Conservation (phyloP, 2,329 filamentous ascomycete species). For the Fusarium hainanense region DNA sequence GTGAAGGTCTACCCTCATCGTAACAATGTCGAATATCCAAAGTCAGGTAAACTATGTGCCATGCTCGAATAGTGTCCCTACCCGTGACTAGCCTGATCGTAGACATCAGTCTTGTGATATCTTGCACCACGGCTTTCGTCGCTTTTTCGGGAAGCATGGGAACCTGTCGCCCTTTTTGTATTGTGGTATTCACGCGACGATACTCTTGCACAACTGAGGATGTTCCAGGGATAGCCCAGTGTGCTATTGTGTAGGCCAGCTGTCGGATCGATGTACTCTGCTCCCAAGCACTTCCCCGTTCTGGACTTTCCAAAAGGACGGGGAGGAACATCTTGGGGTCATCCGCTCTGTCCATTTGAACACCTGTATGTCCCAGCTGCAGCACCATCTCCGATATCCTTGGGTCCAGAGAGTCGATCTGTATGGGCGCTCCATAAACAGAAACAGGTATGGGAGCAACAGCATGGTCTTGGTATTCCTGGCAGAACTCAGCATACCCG, state of each 20-base stretch:
- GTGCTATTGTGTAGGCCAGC: conserved; percentile 65
- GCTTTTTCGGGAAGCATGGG: conserved; percentile 21
- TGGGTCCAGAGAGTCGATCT: conserved; percentile 50
- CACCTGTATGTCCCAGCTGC: conserved; percentile 40
- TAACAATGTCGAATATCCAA: conserved; percentile 48
- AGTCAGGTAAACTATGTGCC: conserved; percentile 45
- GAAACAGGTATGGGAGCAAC: conserved; percentile 31
- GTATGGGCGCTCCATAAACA: conserved; percentile 8
- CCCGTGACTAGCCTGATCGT: conserved; percentile 6
- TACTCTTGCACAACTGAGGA: conserved; percentile 50
- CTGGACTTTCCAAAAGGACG: conserved; percentile 67
- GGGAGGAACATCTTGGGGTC: conserved; percentile 69
- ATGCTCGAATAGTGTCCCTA: conserved; percentile 20
- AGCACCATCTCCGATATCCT: conserved; percentile 54
- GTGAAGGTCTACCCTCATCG: conserved; percentile 45
- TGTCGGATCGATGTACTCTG: conserved; percentile 61
- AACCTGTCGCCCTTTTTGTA: conserved; percentile 47
- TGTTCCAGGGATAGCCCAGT: conserved; percentile 29
- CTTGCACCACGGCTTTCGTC: conserved; percentile 18
- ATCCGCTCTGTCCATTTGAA: conserved; percentile 33
- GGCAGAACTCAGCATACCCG: conserved; percentile 47
- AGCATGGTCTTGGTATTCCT: conserved; percentile 48
- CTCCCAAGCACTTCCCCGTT: conserved; percentile 68
- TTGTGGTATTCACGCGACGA: conserved; percentile 48
- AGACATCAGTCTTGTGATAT: conserved; percentile 39